A percentile compares a stretch with the other conserved stretches of the same genome.
Evolutionary conservation across 306 rosid genomes (phyloP).

Genomic region (Rosa chinensis): DNA sequence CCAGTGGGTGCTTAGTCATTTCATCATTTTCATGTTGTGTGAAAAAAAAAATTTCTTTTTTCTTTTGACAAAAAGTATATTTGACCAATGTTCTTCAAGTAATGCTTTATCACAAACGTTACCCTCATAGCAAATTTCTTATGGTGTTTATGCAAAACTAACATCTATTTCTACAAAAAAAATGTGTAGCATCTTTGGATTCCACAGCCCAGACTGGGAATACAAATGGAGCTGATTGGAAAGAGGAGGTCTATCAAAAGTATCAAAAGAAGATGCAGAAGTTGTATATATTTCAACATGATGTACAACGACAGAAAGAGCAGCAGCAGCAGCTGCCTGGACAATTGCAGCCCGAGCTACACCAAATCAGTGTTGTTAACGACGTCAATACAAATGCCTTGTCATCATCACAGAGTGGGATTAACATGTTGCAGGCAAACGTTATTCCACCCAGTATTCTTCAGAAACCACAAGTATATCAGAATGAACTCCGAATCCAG

Average conservation of each 20-base stretch:
- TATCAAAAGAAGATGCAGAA: too few relatives aligned
- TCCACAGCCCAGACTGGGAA: slow-evolving; percentile 66
- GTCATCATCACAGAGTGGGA: slow-evolving; percentile 60
- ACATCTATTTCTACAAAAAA: slow-evolving; percentile 7
- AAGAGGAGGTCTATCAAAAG: slow-evolving; percentile 71
- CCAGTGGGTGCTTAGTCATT: background rate
- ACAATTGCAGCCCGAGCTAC: too few relatives aligned
- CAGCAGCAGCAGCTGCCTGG: too few relatives aligned
- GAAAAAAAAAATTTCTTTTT: too few relatives aligned
- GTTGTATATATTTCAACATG: too few relatives aligned
- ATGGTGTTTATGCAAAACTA: background rate
- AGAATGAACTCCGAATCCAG: slow-evolving; percentile 7
- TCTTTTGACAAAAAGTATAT: too few relatives aligned
- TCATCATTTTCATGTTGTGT: slow-evolving; percentile 22
- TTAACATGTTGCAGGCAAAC: slow-evolving; percentile 49
- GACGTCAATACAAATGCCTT: slow-evolving; percentile 18
- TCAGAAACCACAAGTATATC: slow-evolving; percentile 57
- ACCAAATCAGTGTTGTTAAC: too few relatives aligned
- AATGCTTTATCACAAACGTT: too few relatives aligned
- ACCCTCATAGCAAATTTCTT: background rate
- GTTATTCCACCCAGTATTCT: slow-evolving; percentile 31
- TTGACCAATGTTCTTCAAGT: background rate
- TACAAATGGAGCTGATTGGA: slow-evolving; percentile 36
- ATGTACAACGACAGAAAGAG: too few relatives aligned
- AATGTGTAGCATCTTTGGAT: slow-evolving; percentile 61